These are phyloP conservation scores for Leersia perrieri DNA, from an alignment of 176 grass and related monocot species.

Conservation along the genomic window DNA sequence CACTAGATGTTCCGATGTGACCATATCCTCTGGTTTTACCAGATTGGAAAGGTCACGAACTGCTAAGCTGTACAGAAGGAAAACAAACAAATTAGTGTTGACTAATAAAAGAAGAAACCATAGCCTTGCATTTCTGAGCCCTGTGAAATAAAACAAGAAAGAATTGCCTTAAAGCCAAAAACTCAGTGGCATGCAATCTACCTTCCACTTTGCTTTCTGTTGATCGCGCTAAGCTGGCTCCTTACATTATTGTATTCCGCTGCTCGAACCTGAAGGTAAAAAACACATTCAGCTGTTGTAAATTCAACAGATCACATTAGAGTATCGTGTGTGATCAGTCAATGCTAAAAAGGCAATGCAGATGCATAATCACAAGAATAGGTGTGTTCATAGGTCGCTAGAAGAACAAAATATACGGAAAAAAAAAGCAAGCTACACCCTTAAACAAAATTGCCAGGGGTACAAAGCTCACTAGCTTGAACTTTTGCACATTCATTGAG, in stretches of 20 bases:
- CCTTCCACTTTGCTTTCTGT: conserved; percentile 98
- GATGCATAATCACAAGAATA: background rate
- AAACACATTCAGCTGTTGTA: background rate
- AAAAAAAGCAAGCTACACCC: background rate
- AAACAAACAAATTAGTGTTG: background rate
- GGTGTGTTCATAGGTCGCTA: background rate
- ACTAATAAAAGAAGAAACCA: background rate
- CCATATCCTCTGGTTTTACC: conserved; percentile 85
- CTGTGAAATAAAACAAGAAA: background rate
- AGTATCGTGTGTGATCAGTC: background rate
- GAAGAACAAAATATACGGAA: background rate
- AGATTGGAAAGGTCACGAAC: conserved; percentile 89
- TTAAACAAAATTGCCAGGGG: background rate
- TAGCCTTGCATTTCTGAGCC: background rate
- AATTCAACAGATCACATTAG: background rate
- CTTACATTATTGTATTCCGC: conserved; percentile 91
- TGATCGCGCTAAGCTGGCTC: conserved; percentile 93
- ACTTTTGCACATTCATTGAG: background rate
- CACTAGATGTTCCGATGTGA: conserved; percentile 83
- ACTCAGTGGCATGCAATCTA: conserved; percentile 24
- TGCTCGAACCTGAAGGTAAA: conserved; percentile 57
- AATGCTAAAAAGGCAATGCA: background rate
- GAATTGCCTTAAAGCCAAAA: background rate
- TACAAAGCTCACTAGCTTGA: background rate
- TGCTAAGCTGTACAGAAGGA: conserved; percentile 57